Conservation (phyloP, 2,329 filamentous ascomycete genomes). For the Orbilia blumenaviensis region DNA sequence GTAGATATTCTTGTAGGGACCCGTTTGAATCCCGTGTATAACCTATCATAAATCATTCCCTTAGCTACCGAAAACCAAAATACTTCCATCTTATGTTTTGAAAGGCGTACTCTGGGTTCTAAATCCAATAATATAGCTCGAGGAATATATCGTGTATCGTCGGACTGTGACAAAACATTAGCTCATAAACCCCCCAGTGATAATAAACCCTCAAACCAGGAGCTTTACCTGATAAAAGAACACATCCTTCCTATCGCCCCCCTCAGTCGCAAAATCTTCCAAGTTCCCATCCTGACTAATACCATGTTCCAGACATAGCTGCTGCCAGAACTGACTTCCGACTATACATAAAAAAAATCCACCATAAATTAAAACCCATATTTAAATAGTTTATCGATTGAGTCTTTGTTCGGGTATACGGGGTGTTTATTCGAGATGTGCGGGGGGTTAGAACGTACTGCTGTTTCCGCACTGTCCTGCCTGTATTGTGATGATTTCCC, state of each 20-base stretch:
- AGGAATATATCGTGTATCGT: constrained; percentile 98
- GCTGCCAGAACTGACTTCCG: constrained; percentile 98
- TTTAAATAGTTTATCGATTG: too few relatives aligned
- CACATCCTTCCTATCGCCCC: constrained; percentile 96
- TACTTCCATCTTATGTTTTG: neutral
- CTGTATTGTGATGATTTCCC: constrained; percentile 99
- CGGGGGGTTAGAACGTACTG: constrained; percentile 76
- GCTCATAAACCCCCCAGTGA: constrained; percentile 5
- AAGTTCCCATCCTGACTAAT: constrained; percentile 98
- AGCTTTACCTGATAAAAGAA: constrained; percentile 83
- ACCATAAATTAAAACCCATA: neutral
- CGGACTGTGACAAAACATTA: constrained; percentile 70
- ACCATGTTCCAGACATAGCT: constrained; percentile 96
- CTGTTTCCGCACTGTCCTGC: constrained; percentile 99
- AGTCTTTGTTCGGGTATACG: too few relatives aligned
- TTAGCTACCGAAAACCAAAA: neutral
- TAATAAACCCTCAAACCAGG: neutral
- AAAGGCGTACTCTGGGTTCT: constrained; percentile 77
- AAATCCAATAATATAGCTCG: constrained; percentile 94
- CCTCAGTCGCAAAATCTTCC: constrained; percentile 96
- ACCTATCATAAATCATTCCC: constrained; percentile 66
- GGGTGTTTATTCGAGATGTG: too few relatives aligned
- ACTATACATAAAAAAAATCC: constrained; percentile 66
- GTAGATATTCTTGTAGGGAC: constrained; percentile 97
- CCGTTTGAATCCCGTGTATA: constrained; percentile 89